Base-by-base conservation (phyloP, 768 basidiomycete genomes). In the Amanita rubescens region DNA sequence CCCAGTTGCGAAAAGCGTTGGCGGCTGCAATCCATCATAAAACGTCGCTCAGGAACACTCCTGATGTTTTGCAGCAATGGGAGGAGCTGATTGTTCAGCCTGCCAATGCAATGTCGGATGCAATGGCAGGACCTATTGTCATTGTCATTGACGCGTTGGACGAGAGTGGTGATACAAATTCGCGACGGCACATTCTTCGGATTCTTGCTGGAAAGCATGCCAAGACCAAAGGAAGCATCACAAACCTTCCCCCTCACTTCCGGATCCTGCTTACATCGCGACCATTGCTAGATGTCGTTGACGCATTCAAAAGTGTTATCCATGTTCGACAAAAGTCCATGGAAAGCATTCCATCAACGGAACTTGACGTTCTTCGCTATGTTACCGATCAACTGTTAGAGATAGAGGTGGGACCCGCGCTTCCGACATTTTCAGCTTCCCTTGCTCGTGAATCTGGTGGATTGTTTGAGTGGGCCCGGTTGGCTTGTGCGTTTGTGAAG, bases 391-490 rank as follows among this genome's bases (percentile, higher is more conserved):
- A 42, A 41, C 32, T 42, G 17, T 42, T 17, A n/a, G n/a, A 41
- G 14, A 6, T 20, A 15, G 14, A 10, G 4, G 5, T 2, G 3
- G 11, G 9, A 19, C 22, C 19, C 17, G n/a, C n/a, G n/a, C n/a
- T 10, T 24, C 17, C n/a, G 10, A 24, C 5, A 24, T 61, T 60
- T 62, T 57, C 56, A 56, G 48, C 25, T 41, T 22, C 54, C 0
- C 58, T 68, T 17, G 59, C 61, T 37, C 30, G 51, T 11, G 59
- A 52, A 11, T 63, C 68, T 1, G 63, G 67, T 20, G 66, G 55
- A 15, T 62, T 69, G 24, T 69, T 70, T 47, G 63, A 68, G 47
- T 70, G 67, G 69, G 67, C 69, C 1, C 60, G 54, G 12, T 65
- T 69, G 2, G 67, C 61, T 10, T 67, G 64, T 55, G 53, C 43